phyloP scores from a whole-genome alignment of 2,329 filamentous ascomycete species.

The Aspergillus sergii region DNA sequence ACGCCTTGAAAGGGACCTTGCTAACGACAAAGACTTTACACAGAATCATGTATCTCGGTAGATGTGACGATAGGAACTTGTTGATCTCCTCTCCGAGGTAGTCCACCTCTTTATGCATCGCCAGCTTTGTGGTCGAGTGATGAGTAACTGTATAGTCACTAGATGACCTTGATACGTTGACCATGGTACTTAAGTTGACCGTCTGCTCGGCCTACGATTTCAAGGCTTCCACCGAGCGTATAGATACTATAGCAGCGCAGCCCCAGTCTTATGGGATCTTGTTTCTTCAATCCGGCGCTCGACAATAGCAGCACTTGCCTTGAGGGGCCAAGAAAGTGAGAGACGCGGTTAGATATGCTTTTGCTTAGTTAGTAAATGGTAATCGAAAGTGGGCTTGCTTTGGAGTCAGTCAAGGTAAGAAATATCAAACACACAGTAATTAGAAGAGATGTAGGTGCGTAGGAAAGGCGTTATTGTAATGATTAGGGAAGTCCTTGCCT shows the following conservation, averaged over 20 bases:
- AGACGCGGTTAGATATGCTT: no score
- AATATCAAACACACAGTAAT: no score
- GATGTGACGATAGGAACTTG: neutral
- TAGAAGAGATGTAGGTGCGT: no score
- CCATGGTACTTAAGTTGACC: neutral
- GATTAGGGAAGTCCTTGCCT: no score
- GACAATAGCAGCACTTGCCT: neutral
- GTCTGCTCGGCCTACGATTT: neutral
- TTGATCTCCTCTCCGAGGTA: neutral
- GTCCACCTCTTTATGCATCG: neutral
- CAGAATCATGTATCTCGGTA: neutral
- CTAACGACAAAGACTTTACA: neutral
- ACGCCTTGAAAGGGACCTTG: neutral
- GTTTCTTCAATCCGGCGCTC: neutral
- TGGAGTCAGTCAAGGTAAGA: no score
- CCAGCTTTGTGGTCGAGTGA: neutral
- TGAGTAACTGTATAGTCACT: neutral
- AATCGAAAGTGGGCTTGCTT: no score
- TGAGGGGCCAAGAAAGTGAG: no score
- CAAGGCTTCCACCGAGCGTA: neutral
- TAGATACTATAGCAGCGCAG: neutral
- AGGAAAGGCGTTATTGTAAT: no score
- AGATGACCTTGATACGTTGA: neutral
- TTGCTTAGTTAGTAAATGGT: no score
- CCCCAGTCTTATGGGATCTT: neutral